Evolutionary conservation across 139 green algal species (phyloP).

Genomic region (Asterochloris sp.): DNA sequence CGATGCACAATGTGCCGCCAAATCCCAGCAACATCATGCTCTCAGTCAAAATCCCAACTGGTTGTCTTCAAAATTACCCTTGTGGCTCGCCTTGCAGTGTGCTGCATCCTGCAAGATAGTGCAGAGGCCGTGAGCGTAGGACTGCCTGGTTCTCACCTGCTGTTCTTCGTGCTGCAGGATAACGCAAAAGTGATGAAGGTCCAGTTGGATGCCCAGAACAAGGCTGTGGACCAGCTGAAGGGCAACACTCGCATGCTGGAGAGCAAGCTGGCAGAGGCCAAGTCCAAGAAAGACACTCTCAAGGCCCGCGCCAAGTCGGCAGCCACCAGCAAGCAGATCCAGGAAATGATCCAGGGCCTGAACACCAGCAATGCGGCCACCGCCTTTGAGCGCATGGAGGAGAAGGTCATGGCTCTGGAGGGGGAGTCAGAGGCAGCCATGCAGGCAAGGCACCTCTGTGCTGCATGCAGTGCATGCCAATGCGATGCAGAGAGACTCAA

Average conservation of each 20-base stretch:
- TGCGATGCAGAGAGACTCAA: neutral
- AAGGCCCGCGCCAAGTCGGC: slow-evolving; percentile 94
- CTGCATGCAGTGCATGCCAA: neutral
- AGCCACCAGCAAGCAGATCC: slow-evolving; percentile 63
- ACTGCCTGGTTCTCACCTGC: too few species aligned
- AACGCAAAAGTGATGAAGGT: slow-evolving; percentile 75
- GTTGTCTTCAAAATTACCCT: too few species aligned
- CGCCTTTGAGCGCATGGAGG: slow-evolving; percentile 98
- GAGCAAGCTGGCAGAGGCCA: slow-evolving; percentile 87
- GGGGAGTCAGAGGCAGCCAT: slow-evolving; percentile 84
- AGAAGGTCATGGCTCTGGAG: slow-evolving; percentile 97
- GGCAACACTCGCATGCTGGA: slow-evolving; percentile 86
- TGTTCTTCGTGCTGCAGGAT: slow-evolving; percentile 50
- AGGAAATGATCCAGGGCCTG: slow-evolving; percentile 59
- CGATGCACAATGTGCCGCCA: too few species aligned
- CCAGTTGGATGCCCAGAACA: slow-evolving; percentile 88
- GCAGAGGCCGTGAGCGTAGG: too few species aligned
- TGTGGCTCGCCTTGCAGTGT: too few species aligned
- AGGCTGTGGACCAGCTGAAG: slow-evolving; percentile 88
- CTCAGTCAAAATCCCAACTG: too few species aligned
- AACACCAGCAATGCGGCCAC: slow-evolving; percentile 82
- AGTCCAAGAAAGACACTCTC: slow-evolving; percentile 98
- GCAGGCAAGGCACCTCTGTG: slow-evolving; percentile 29
- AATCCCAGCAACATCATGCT: too few species aligned
- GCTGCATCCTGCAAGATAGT: too few species aligned